These are phyloP conservation scores for Pseudonectria foliicola DNA, from an alignment of 2,329 filamentous ascomycete genomes.

Conservation along the genomic window DNA sequence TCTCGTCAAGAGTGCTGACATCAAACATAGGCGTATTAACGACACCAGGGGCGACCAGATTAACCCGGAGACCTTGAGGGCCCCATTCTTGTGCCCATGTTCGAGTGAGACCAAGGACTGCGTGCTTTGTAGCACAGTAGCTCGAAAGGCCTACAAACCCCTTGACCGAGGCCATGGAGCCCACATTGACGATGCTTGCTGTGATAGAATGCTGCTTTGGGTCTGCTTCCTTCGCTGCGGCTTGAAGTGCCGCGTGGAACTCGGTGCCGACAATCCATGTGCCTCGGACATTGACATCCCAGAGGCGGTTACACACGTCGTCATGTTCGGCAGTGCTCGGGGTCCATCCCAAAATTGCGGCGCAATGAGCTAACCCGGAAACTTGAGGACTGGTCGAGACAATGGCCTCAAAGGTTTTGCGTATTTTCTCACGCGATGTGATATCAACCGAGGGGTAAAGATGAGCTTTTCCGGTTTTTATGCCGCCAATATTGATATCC, in stretches of 20 bases:
- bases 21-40: conserved; percentile 40
- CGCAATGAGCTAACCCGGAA: too few relatives aligned
- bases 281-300: conserved; percentile 2
- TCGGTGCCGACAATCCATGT: conserved; percentile 4
- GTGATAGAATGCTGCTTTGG: not conserved
- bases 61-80: conserved; percentile 26
- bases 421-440: too few relatives aligned
- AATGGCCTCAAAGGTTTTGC: too few relatives aligned
- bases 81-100: conserved; percentile 2
- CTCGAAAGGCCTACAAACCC: not conserved
- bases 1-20: too few relatives aligned
- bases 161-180: conserved; percentile 1
- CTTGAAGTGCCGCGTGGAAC: conserved; percentile 1
- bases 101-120: conserved; percentile 1
- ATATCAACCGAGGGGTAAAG: too few relatives aligned
- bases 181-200: conserved; percentile 3
- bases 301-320: not conserved
- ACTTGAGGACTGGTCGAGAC: too few relatives aligned
- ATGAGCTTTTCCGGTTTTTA: too few relatives aligned
- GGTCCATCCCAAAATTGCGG: not conserved
- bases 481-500: not conserved
- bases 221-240: not conserved
- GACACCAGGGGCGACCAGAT: conserved; percentile 60
- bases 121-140: conserved; percentile 2
- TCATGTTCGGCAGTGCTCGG: not conserved